Percentiles rank a stretch among this genome's conserved stretches.
These are phyloP conservation scores for Conticribra guillardii DNA, from an alignment of 108 stramenopile genomes.

Conservation along the genomic window DNA sequence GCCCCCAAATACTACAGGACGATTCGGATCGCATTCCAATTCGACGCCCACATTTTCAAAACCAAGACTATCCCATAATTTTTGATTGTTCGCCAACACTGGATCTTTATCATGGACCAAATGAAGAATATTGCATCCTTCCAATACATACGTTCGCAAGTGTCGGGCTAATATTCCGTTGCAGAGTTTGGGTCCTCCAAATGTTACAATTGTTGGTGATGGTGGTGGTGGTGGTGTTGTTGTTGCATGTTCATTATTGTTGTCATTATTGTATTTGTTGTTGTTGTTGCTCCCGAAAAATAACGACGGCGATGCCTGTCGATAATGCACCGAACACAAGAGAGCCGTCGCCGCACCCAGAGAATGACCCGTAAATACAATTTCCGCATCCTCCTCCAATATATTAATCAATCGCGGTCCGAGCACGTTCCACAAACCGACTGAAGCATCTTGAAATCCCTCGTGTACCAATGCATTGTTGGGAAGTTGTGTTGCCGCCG, in stretches of 20 bases:
- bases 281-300: constrained; percentile 5
- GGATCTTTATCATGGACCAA: constrained; percentile 65
- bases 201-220: constrained; percentile 51
- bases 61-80: constrained; percentile 62
- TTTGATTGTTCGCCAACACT: constrained; percentile 60
- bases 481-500: constrained; percentile 12
- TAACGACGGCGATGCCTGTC: no score
- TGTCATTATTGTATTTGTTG: background rate
- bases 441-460: constrained; percentile 59
- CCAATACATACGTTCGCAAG: constrained; percentile 34
- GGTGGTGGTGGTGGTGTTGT: background rate
- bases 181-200: constrained; percentile 65
- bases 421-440: constrained; percentile 59
- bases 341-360: constrained; percentile 49
- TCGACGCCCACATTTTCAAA: constrained; percentile 59
- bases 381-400: constrained; percentile 5
- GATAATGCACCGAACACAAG: constrained; percentile 56
- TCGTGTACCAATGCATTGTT: constrained; percentile 47
- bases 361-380: constrained; percentile 47
- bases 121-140: constrained; percentile 50
- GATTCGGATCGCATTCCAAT: constrained; percentile 57
- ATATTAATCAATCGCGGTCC: constrained; percentile 27
- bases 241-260: background rate
- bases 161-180: constrained; percentile 45
- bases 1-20: constrained; percentile 23